A percentile compares a stretch with the other conserved stretches of the same genome.
Evolutionary conservation across 2,329 filamentous ascomycete species (phyloP).

Genomic region (Conoideocrella luteorostrata): DNA sequence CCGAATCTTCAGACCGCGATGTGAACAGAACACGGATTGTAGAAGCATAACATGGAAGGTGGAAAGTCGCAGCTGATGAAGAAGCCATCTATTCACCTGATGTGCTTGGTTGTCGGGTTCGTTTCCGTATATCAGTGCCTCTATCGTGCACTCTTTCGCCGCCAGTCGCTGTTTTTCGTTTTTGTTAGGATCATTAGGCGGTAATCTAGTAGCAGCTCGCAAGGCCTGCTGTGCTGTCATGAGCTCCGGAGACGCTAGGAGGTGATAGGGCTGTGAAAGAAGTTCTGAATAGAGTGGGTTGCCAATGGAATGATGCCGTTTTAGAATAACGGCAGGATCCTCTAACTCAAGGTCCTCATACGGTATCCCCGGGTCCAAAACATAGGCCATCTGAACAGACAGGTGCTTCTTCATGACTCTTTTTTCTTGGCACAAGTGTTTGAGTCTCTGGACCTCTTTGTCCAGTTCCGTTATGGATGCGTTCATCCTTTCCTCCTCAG

Average conservation of each 20-base stretch:
- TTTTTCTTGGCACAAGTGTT: slow-evolving; percentile 32
- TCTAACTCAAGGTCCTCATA: slow-evolving; percentile 38
- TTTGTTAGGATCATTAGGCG: slow-evolving; percentile 27
- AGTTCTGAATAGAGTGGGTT: slow-evolving; percentile 38
- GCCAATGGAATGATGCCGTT: slow-evolving; percentile 22
- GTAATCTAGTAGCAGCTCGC: slow-evolving; percentile 30
- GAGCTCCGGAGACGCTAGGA: slow-evolving; percentile 31
- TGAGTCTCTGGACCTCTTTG: slow-evolving; percentile 27
- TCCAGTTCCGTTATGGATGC: slow-evolving; percentile 27
- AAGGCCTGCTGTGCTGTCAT: slow-evolving; percentile 36
- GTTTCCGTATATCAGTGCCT: slow-evolving; percentile 32
- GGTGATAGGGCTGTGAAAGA: slow-evolving; percentile 41
- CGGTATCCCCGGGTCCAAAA: slow-evolving; percentile 28
- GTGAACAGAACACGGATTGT: slow-evolving; percentile 26
- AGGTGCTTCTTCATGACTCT: slow-evolving; percentile 37
- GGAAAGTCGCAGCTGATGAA: slow-evolving; percentile 43
- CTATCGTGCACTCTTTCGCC: slow-evolving; percentile 43
- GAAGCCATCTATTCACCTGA: slow-evolving; percentile 45
- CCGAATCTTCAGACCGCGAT: slow-evolving; percentile 23
- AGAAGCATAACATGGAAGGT: slow-evolving; percentile 39
- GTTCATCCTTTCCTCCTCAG: slow-evolving; percentile 26
- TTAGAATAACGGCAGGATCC: slow-evolving; percentile 17
- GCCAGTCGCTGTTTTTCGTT: slow-evolving; percentile 31
- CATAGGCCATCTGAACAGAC: slow-evolving; percentile 31
- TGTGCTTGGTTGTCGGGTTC: slow-evolving; percentile 33